Base-by-base conservation (phyloP, 495 filamentous ascomycete species). In the Tuber microsphaerosporum region DNA sequence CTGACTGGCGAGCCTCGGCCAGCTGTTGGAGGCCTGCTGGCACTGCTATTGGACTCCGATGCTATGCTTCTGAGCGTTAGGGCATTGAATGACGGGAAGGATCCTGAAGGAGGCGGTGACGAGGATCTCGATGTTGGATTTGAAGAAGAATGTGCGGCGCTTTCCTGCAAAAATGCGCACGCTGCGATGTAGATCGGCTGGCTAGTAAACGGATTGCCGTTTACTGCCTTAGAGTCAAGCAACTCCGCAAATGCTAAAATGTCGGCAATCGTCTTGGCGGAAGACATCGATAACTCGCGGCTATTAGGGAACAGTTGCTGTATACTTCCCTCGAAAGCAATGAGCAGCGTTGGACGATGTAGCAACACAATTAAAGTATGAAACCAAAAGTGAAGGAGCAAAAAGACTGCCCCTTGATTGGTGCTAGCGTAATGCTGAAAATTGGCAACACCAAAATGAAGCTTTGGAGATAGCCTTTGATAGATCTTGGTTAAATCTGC, bases 141-240 rank as follows among this genome's bases (percentile, higher is more conserved):
- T 22, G 89, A 89, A 12, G 85, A 83, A 61, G 85, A 89, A 70
- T 90, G 86, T n/a, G 85, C 79, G 5, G 84, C 89, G 22, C 91
- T 91, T 79, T 96, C 92, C 86, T 92, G 91, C 22, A 96, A 84
- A 78, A 96, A 96, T 8, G 92, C 92, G 81, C 92, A 94, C 10
- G 92, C 93, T 5, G 92, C 92, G 79, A 96, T 93, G 81, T 94
- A 96, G 81, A 96, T 93, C 17, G 93, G 93, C 83, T 96, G 93
- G 43, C 91, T 93, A 2, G 91, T 96, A 74, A 96, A 96, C 1
- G 93, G 93, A 74, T 94, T 94, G 16, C 92, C 92, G 71, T 92
- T 91, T 75, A 92, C 91, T 76, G 92, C 92, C 84, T 90, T 91
- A 3, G 90, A 90, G 83, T 94, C 92, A 61, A 93, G 89, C 6